These are phyloP conservation scores for Microdochium bolleyi DNA, from an alignment of 2,329 filamentous ascomycete species.

Conservation along the genomic window DNA sequence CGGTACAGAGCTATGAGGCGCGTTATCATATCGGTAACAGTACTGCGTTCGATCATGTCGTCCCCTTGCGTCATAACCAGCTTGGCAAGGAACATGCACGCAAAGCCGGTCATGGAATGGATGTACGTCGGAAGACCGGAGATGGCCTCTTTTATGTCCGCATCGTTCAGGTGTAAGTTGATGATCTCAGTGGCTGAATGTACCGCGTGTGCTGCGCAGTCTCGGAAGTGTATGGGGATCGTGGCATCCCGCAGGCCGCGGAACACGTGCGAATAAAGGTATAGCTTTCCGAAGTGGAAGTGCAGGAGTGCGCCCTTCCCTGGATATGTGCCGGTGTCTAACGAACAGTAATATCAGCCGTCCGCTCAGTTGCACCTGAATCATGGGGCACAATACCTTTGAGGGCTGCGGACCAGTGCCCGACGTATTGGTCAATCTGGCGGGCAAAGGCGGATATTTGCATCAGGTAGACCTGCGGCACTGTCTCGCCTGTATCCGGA, in stretches of 20 bases:
- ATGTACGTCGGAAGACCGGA: slow-evolving; percentile 41
- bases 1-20: slow-evolving; percentile 31
- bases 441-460: slow-evolving; percentile 28
- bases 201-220: slow-evolving; percentile 22
- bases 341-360: slow-evolving; percentile 20
- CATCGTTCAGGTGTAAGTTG: slow-evolving; percentile 32
- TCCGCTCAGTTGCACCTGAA: too few relatives aligned
- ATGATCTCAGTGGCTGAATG: slow-evolving; percentile 33
- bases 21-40: slow-evolving; percentile 26
- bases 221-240: slow-evolving; percentile 24
- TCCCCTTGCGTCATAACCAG: slow-evolving; percentile 32
- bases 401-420: slow-evolving; percentile 22
- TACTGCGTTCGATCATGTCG: slow-evolving; percentile 25
- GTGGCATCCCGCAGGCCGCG: slow-evolving; percentile 24
- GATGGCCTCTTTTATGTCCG: slow-evolving; percentile 29
- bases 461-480: slow-evolving; percentile 40
- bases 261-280: slow-evolving; percentile 32
- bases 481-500: slow-evolving; percentile 40
- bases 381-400: slow-evolving; percentile 12
- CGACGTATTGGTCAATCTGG: slow-evolving; percentile 28
- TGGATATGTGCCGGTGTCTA: slow-evolving; percentile 27
- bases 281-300: slow-evolving; percentile 32
- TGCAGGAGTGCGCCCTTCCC: slow-evolving; percentile 27
- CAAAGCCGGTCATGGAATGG: slow-evolving; percentile 44
- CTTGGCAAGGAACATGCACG: slow-evolving; percentile 42